Percentiles rank a stretch among this genome's conserved stretches.
These are phyloP conservation scores for Lagenaria siceraria DNA, from an alignment of 306 rosid genomes.

Conservation along the genomic window DNA sequence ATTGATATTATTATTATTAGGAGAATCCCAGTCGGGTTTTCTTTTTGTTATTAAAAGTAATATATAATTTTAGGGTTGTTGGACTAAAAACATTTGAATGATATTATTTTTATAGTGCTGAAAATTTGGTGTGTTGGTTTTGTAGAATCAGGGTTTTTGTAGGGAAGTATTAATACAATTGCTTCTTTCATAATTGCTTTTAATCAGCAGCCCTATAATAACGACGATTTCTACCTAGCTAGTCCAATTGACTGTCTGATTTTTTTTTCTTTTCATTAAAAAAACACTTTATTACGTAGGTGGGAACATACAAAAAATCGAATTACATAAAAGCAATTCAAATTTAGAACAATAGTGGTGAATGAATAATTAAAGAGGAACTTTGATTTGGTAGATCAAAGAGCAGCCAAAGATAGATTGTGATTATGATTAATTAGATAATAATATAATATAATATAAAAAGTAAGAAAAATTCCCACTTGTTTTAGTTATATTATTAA, in stretches of 20 bases:
- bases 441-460: too few relatives aligned
- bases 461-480: neutral
- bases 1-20: neutral
- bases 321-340: too few relatives aligned
- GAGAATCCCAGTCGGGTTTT: neutral
- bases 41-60: neutral
- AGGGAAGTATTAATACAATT: neutral
- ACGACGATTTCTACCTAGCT: neutral
- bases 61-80: neutral
- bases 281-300: too few relatives aligned
- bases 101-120: neutral
- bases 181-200: neutral
- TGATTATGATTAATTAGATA: neutral
- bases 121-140: neutral
- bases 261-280: too few relatives aligned
- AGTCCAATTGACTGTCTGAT: neutral
- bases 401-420: too few relatives aligned
- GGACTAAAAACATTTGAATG: slow-evolving; percentile 2
- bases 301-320: too few relatives aligned
- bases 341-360: too few relatives aligned
- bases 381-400: too few relatives aligned
- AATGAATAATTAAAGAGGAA: too few relatives aligned
- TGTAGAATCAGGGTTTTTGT: neutral
- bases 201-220: neutral
- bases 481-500: too few relatives aligned